Evolutionary conservation across 2,329 filamentous ascomycete genomes (phyloP), one percentile per base, ranked within the genome.

Genomic region (Calonectria leucothoes): DNA sequence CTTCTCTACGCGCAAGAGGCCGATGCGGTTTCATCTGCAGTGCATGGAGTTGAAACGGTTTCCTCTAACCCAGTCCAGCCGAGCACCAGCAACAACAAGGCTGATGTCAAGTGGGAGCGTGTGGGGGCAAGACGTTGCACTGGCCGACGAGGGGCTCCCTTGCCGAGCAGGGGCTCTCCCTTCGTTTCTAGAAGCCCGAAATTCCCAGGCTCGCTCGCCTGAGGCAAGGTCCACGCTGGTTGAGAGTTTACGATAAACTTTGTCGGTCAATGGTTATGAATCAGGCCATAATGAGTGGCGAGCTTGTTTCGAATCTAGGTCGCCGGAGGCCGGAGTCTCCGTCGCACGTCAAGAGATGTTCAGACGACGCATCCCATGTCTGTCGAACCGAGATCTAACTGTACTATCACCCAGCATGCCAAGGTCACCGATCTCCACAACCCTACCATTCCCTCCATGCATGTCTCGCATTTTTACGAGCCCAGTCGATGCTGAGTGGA

Each of bases 21-120:
- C 59, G 70, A 72, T 55, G 70, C 45, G 37, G 66, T 66, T 72
- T 72, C 66, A 69, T 72, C 66, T 69, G 66, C 39, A 59, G 39
- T 64, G 59, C 57, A 69, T 69, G 39, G 49, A 69, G 51, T 69
- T 66, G 66, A 72, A 68, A 69, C 65, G 64, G 57, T 55, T 65
- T 61, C 45, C 51, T 39, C 42, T 69, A 48, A 39, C 55, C 67
- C n/a, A 25, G 55, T 66, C 64, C n/a, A 52, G 57, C 33, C 55
- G 55, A 49, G 29, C 57, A n/a, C n/a, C n/a, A 55, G 39, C 35
- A 57, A 55, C n/a, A 20, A 48, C 70, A 66, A 48, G 49, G 39
- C 66, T 69, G 66, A 69, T 72, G 61, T 49, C 31, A 51, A 61
- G 55, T 55, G 35, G 64, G 49, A 42, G 45, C n/a, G n/a, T 39